Conservation (phyloP, 2,329 filamentous ascomycete genomes). For the Penicillium corylophilum region DNA sequence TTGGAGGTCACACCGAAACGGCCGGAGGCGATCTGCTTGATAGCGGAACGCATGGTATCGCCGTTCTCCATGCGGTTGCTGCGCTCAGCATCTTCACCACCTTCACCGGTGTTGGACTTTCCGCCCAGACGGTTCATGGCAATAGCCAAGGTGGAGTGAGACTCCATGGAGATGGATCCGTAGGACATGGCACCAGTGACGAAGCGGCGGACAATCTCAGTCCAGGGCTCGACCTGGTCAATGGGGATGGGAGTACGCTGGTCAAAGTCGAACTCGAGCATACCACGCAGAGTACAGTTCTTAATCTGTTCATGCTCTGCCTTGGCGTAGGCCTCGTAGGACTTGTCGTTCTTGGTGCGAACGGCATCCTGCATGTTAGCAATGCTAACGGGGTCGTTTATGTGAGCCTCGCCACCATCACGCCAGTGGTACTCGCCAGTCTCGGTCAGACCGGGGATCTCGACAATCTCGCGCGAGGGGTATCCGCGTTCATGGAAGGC, state of each 20-base stretch:
- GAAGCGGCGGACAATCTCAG: slow-evolving; percentile 93
- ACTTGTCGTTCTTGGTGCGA: slow-evolving; percentile 96
- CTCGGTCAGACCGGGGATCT: slow-evolving; percentile 78
- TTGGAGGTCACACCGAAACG: slow-evolving; percentile 94
- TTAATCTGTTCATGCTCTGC: slow-evolving; percentile 96
- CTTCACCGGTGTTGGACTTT: slow-evolving; percentile 97
- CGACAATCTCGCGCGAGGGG: slow-evolving; percentile 73
- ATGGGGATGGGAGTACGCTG: slow-evolving; percentile 82
- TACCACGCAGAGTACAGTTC: slow-evolving; percentile 87
- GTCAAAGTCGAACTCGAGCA: slow-evolving; percentile 95
- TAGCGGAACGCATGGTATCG: slow-evolving; percentile 94
- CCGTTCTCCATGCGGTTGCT: slow-evolving; percentile 84
- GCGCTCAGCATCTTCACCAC: slow-evolving; percentile 91
- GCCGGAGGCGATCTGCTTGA: slow-evolving; percentile 95
- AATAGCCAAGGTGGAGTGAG: slow-evolving; percentile 90
- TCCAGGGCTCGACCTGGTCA: slow-evolving; percentile 97
- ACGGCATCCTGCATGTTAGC: slow-evolving; percentile 97
- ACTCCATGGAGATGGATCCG: slow-evolving; percentile 97
- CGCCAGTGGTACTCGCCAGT: slow-evolving; percentile 98
- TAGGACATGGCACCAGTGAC: slow-evolving; percentile 98
- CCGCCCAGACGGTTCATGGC: slow-evolving; percentile 96
- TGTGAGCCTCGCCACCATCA: slow-evolving; percentile 89
- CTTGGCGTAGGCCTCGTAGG: slow-evolving; percentile 92
- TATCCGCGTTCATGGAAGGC: slow-evolving; percentile 93
- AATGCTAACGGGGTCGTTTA: slow-evolving; percentile 93